Conservation (phyloP, 1,139 yeast genomes). For the Yamadazyma mexicana region DNA sequence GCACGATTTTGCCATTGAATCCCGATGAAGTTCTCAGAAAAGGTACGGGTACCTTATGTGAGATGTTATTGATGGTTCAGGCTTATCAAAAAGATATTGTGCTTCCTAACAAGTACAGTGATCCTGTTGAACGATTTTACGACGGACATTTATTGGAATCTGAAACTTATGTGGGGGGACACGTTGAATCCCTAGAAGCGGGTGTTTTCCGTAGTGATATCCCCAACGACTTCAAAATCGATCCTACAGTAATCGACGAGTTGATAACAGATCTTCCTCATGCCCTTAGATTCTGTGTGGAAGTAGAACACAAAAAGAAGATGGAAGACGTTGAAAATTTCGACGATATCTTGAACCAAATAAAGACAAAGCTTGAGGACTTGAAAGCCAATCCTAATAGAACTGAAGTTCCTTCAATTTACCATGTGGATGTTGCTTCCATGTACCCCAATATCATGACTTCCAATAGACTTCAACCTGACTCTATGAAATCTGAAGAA, state of each 20-base stretch:
- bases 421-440: conserved; percentile 98
- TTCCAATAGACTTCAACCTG: conserved; percentile 95
- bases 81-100: conserved; percentile 78
- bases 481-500: conserved; percentile 92
- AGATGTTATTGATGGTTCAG: conserved; percentile 95
- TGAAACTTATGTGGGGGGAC: conserved; percentile 99
- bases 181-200: conserved; percentile 95
- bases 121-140: conserved; percentile 89
- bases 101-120: conserved; percentile 90
- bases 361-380: conserved; percentile 54
- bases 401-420: conserved; percentile 79
- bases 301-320: conserved; percentile 73
- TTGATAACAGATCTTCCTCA: conserved; percentile 68
- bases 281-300: conserved; percentile 80
- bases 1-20: conserved; percentile 91
- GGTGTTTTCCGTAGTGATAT: conserved; percentile 96
- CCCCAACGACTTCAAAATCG: conserved; percentile 71
- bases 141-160: conserved; percentile 92
- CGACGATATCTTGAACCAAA: conserved; percentile 66
- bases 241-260: conserved; percentile 81
- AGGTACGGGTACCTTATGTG: conserved; percentile 98
- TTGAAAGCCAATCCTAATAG: conserved; percentile 65
- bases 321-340: conserved; percentile 77
- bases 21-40: conserved; percentile 96
- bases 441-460: conserved; percentile 99